Evolutionary conservation across 1,139 yeast genomes (phyloP), one percentile per base, ranked within the genome.

Genomic region (Nakaseomyces nivariensis): DNA sequence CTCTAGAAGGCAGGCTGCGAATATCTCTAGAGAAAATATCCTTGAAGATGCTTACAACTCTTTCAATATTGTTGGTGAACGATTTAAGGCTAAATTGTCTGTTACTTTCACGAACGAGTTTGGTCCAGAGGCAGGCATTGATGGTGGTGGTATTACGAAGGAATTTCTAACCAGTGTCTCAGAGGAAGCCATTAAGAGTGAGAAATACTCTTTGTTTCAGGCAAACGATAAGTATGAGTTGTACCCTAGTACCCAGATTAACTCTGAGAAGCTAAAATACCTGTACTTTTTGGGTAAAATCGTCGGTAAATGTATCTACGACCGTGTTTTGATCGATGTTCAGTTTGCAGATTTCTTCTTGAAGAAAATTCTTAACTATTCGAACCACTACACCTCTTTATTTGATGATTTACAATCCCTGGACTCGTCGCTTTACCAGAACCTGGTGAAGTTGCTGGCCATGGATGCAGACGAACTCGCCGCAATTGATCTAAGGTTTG

Each of bases 101-200:
- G 89, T 92, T 3, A 74, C 76, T 5, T 89, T 92, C 60, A 72
- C 71, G 47, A 85, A 86, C 60, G 78, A 82, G 52, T 78, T 82
- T 66, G 96, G 95, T 0, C 79, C 77, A 29, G 77, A 72, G 43
- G 92, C 85, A 0, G 98, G 98, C 1, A 84, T 92, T 49, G 98
- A 92, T 67, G 98, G 98, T 4, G 98, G 98, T 9, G 98, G 98
- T 1, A 72, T 92, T 25, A 90, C 97, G 0, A 90, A 92, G 64
- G 98, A 92, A 60, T 82, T 92, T 57, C 69, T 92, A 50, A 88
- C 92, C 1, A 73, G 84, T 47, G 82, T 88, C 0, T 79, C 84
- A 1, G 71, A 71, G 8, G 88, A 85, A 56, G 95, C 87, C 0
- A 85, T 90, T 57, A 66, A 70, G 25, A 77, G 51, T 49, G 66